Conservation (phyloP, 768 basidiomycete species). For the Rhodotorula toruloides region DNA sequence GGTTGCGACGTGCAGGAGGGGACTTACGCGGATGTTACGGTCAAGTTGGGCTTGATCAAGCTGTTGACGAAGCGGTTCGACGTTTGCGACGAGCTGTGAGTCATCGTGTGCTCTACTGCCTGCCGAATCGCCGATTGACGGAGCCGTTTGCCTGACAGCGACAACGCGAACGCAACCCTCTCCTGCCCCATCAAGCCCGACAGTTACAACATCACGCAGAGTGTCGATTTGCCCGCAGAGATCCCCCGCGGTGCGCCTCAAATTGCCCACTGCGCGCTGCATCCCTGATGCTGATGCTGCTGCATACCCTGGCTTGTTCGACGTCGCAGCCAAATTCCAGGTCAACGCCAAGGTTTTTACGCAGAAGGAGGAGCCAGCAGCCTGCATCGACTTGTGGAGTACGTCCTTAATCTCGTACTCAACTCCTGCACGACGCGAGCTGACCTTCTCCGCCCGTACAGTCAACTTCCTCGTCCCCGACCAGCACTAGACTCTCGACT, state of each 20-base stretch:
- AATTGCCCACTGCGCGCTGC: conserved; percentile 46
- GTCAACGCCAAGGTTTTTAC: conserved; percentile 68
- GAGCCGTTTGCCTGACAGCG: conserved; percentile 50
- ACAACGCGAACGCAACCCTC: conserved; percentile 65
- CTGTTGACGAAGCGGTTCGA: conserved; percentile 78
- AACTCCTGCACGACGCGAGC: not conserved
- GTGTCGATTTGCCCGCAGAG: conserved; percentile 80
- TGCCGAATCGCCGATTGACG: not conserved
- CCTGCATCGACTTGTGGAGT: conserved; percentile 73
- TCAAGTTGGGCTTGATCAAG: conserved; percentile 91
- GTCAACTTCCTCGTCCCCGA: conserved; percentile 41
- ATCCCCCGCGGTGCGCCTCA: conserved; percentile 65
- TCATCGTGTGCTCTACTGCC: conserved; percentile 34
- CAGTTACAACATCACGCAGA: conserved; percentile 67
- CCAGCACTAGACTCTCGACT: conserved; percentile 6
- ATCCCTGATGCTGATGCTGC: not conserved
- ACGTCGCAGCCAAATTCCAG: conserved; percentile 67
- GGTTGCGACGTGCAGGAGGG: conserved; percentile 60
- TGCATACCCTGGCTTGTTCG: not conserved
- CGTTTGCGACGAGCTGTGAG: conserved; percentile 89
- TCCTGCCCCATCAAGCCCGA: conserved; percentile 79
- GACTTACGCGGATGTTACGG: conserved; percentile 77
- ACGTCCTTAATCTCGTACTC: conserved; percentile 54
- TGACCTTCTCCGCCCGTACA: not conserved
- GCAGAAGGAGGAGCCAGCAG: conserved; percentile 68